Percentiles rank a stretch among this genome's conserved stretches.
Conservation (phyloP, 2,329 filamentous ascomycete genomes). For the Xylaria sp. region DNA sequence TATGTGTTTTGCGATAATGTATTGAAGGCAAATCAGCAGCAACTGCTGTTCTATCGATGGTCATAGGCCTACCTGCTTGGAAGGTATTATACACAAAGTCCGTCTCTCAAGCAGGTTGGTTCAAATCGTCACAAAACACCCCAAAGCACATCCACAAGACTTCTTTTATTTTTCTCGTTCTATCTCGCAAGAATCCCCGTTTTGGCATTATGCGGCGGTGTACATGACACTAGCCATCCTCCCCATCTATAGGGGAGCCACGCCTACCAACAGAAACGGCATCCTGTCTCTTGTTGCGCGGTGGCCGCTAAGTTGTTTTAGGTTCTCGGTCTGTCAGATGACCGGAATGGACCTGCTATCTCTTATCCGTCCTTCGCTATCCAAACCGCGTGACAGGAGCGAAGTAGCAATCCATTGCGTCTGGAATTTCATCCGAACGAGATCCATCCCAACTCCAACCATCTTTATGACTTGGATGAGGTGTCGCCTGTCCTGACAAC, state of each 20-base stretch:
- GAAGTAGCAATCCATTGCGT: not conserved
- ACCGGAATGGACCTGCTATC: not conserved
- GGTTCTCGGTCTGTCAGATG: not conserved
- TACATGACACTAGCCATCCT: not conserved
- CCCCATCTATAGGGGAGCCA: not conserved
- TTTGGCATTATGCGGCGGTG: conserved; percentile 4
- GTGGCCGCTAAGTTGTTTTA: not conserved
- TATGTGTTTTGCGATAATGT: too few relatives aligned
- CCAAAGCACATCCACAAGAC: not conserved
- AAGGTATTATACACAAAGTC: conserved; percentile 2
- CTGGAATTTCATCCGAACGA: not conserved
- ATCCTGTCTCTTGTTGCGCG: not conserved
- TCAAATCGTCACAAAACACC: conserved; percentile 11
- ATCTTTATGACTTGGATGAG: not conserved
- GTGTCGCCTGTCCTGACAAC: not conserved
- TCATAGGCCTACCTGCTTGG: not conserved
- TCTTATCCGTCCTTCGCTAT: not conserved
- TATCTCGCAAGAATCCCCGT: conserved; percentile 20
- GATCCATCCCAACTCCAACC: not conserved
- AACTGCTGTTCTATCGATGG: not conserved
- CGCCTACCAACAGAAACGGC: conserved; percentile 5
- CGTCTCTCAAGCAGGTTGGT: not conserved
- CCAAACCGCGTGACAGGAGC: not conserved
- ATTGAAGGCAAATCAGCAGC: not conserved
- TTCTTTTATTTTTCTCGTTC: conserved; percentile 13